A percentile compares a stretch with the other conserved stretches of the same genome.
Evolutionary conservation across 257 asterid species (phyloP).

Genomic region (Mentha longifolia): DNA sequence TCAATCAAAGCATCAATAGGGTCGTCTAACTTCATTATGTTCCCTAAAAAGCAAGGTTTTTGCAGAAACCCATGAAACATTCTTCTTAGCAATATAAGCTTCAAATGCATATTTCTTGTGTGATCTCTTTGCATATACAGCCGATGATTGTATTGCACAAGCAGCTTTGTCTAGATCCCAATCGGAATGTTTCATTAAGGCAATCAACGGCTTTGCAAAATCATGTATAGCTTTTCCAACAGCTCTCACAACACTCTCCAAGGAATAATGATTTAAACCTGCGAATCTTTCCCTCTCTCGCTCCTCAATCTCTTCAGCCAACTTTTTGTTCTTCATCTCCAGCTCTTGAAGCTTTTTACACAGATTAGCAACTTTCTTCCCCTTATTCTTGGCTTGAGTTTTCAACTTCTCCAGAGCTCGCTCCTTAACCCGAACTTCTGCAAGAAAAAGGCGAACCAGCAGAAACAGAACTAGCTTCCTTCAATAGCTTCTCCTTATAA

Average conservation of each 20-base stretch:
- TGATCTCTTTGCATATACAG: conserved; percentile 63
- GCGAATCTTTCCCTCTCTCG: conserved; percentile 44
- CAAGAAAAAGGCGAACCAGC: conserved; percentile 52
- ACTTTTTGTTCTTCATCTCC: conserved; percentile 47
- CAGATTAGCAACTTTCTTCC: conserved; percentile 41
- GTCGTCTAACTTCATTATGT: conserved; percentile 54
- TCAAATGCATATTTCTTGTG: conserved; percentile 81
- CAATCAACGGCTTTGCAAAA: conserved; percentile 78
- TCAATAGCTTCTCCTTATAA: conserved; percentile 58
- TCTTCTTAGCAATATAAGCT: conserved; percentile 68
- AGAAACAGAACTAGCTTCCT: conserved; percentile 45
- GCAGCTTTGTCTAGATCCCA: conserved; percentile 87
- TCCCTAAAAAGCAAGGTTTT: conserved; percentile 38
- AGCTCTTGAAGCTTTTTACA: conserved; percentile 44
- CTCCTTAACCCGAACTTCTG: conserved; percentile 63
- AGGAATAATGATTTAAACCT: conserved; percentile 39
- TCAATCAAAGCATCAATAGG: conserved; percentile 61
- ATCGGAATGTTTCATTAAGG: conserved; percentile 69
- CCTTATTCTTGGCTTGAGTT: conserved; percentile 49
- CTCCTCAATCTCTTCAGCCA: conserved; percentile 51
- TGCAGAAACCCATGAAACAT: conserved; percentile 63
- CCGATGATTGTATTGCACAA: conserved; percentile 55
- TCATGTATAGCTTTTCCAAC: conserved; percentile 75
- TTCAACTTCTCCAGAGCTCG: conserved; percentile 57
- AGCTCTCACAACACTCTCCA: conserved; percentile 56